Base-by-base conservation (phyloP, 495 filamentous ascomycete species). In the Parathielavia hyrcaniae region DNA sequence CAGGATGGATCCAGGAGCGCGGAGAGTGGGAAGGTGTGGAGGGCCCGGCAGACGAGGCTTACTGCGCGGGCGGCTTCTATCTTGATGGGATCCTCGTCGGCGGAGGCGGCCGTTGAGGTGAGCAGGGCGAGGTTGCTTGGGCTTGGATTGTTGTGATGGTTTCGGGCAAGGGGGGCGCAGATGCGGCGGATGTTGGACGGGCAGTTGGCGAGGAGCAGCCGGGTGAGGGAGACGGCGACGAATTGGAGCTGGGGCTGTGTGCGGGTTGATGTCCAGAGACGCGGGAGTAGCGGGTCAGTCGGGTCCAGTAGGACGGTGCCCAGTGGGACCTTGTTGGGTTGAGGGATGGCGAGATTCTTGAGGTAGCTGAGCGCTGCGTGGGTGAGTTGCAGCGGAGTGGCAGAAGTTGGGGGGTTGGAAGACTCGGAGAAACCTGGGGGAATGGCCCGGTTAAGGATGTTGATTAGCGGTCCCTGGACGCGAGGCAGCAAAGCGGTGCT, bases 331-430 rank as follows among this genome's bases (percentile, higher is more conserved):
- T 86, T 88, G 63, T 91, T 90, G 6, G 73, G 71, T 10, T 74
- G 65, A 2, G 86, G 81, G 55, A 92, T 83, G 36, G 87, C 85
- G 3, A 92, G 76, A 62, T 93, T 92, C 64, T 89, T 91, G 53
- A 91, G 72, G 62, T 91, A 89, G n/a, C 86, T 80, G 9, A 90
- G 75, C 5, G 77, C 74, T 10, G 86, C 79, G 67, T 90, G 86
- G 4, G 87, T 72, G 0, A 88, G 77, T 26, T 83, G 79, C 0
- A 60, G 76, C 62, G 38, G 55, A 60, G 19, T 69, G 50, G 5
- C 57, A 38, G 1, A 47, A 53, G 19, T 69, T 49, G 32, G 65
- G 38, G 10, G 34, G 38, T 39, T 61, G 51, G 51, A 11, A 35
- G 46, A 34, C 22, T 20, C 44, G 10, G 45, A 39, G 2, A 49